Evolutionary conservation across 2,329 filamentous ascomycete species (phyloP).

Genomic region (Sarocladiaceae sp.): DNA sequence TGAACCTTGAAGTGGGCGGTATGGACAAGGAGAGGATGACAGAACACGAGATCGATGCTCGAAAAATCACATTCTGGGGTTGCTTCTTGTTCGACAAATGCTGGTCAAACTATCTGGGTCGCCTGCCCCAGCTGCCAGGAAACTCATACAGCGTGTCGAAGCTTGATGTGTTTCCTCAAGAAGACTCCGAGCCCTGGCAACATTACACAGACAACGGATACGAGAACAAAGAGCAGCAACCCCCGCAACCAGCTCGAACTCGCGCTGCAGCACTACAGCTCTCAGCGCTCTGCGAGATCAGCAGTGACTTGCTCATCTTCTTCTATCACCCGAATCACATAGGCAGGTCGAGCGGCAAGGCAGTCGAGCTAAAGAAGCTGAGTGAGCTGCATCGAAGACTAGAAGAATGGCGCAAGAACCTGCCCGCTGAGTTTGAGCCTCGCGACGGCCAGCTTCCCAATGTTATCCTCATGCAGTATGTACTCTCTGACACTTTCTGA

Average conservation of each 20-base stretch:
- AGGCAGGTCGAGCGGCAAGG: constrained; percentile 61
- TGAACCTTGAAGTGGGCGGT: constrained; percentile 75
- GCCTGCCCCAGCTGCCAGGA: constrained; percentile 77
- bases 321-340: constrained; percentile 82
- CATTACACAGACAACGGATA: constrained; percentile 83
- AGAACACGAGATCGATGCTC: constrained; percentile 81
- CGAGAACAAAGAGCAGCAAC: constrained; percentile 44
- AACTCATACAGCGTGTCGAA: constrained; percentile 79
- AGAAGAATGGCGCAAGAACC: constrained; percentile 78
- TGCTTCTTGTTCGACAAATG: constrained; percentile 98
- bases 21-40: constrained; percentile 57
- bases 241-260: constrained; percentile 75
- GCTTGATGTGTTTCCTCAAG: constrained; percentile 82
- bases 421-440: constrained; percentile 82
- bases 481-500: constrained; percentile 16
- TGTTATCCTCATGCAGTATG: constrained; percentile 77
- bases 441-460: constrained; percentile 85
- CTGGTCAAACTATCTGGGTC: constrained; percentile 95
- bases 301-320: constrained; percentile 77
- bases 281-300: constrained; percentile 83
- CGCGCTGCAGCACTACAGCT: constrained; percentile 78
- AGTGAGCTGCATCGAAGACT: constrained; percentile 85
- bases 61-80: constrained; percentile 92
- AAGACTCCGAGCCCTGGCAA: constrained; percentile 80
- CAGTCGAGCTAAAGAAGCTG: constrained; percentile 82